These are phyloP conservation scores for Trichophyton verrucosum DNA, from an alignment of 2,329 filamentous ascomycete species.

Conservation along the genomic window DNA sequence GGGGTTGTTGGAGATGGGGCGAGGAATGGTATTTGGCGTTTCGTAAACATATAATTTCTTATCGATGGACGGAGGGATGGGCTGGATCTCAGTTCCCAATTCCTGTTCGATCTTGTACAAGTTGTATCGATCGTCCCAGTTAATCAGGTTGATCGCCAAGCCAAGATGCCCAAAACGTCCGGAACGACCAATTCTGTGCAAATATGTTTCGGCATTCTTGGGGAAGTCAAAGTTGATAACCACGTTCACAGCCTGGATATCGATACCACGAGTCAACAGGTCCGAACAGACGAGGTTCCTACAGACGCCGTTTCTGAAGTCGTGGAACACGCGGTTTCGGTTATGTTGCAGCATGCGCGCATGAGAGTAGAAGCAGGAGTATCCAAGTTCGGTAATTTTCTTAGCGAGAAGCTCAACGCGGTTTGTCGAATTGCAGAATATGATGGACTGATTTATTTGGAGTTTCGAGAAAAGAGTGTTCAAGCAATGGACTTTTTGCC, in stretches of 20 bases:
- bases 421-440: slow-evolving; percentile 99
- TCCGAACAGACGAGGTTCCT: slow-evolving; percentile 97
- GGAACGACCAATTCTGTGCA: slow-evolving; percentile 95
- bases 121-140: slow-evolving; percentile 98
- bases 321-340: slow-evolving; percentile 96
- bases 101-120: slow-evolving; percentile 98
- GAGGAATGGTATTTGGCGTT: slow-evolving; percentile 84
- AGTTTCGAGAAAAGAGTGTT: slow-evolving; percentile 98
- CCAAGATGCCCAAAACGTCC: slow-evolving; percentile 94
- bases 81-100: slow-evolving; percentile 89
- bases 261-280: slow-evolving; percentile 92
- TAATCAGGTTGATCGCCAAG: slow-evolving; percentile 97
- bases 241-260: slow-evolving; percentile 98
- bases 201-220: slow-evolving; percentile 97
- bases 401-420: slow-evolving; percentile 94
- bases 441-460: slow-evolving; percentile 99
- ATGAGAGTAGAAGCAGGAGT: slow-evolving; percentile 99
- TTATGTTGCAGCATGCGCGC: slow-evolving; percentile 92
- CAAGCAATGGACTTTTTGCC: slow-evolving; percentile 96
- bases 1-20: slow-evolving; percentile 53
- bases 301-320: slow-evolving; percentile 95
- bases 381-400: slow-evolving; percentile 97
- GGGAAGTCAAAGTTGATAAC: slow-evolving; percentile 99
- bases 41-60: slow-evolving; percentile 98
- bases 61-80: slow-evolving; percentile 90